These are phyloP conservation scores for Ceratocystis alfenasii DNA, from an alignment of 2,329 filamentous ascomycete species.

Conservation along the genomic window DNA sequence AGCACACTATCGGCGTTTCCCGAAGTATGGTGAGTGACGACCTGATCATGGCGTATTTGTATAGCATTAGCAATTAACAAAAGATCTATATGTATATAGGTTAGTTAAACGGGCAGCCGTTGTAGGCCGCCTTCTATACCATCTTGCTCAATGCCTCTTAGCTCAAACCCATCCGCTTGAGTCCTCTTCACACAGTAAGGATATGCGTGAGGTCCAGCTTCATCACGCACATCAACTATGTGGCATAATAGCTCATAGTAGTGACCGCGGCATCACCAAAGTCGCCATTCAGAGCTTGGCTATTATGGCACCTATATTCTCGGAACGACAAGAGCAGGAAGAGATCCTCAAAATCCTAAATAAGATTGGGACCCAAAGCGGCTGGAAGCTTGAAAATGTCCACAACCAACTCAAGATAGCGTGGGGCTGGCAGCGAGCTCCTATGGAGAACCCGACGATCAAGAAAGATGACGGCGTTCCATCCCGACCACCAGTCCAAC, in stretches of 20 bases:
- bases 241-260: constrained; percentile 75
- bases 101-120: constrained; percentile 72
- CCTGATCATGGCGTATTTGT: not conserved
- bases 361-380: constrained; percentile 61
- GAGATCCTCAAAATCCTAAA: constrained; percentile 70
- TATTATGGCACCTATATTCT: constrained; percentile 63
- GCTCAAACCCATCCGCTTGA: constrained; percentile 66
- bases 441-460: not conserved
- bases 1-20: constrained; percentile 65
- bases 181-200: constrained; percentile 43
- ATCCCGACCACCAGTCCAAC: not conserved
- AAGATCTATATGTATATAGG: constrained; percentile 35
- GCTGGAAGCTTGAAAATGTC: constrained; percentile 65
- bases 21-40: constrained; percentile 58
- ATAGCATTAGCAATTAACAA: not conserved
- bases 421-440: constrained; percentile 56
- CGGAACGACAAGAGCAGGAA: constrained; percentile 58
- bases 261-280: constrained; percentile 65
- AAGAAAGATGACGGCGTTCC: not conserved
- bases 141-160: constrained; percentile 71
- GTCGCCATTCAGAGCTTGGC: constrained; percentile 69
- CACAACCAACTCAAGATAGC: constrained; percentile 58
- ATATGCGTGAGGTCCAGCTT: constrained; percentile 58
- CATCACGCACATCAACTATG: constrained; percentile 76
- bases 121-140: constrained; percentile 75